Percentiles rank a stretch among this genome's conserved stretches.
Evolutionary conservation across 306 rosid species (phyloP).

Genomic region (Prunus mira): DNA sequence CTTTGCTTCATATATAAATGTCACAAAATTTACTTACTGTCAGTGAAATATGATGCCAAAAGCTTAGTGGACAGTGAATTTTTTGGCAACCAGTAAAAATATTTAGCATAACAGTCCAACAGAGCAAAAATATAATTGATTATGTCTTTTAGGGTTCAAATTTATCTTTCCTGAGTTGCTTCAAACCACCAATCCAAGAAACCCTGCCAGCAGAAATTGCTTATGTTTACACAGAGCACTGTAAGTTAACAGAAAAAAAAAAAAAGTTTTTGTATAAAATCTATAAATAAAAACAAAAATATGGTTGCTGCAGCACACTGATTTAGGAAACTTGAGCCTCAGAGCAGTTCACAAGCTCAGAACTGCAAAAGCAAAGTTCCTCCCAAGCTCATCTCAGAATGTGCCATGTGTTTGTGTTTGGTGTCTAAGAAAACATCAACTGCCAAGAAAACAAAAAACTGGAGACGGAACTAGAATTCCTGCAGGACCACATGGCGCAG

Average conservation of each 20-base stretch:
- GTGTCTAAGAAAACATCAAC: neutral
- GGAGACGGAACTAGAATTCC: neutral
- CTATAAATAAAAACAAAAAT: neutral
- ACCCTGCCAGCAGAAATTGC: neutral
- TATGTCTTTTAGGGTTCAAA: neutral
- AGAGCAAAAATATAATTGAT: neutral
- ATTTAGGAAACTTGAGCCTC: conserved; percentile 32
- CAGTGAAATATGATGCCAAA: too few species aligned
- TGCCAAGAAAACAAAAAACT: neutral
- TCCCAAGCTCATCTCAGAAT: neutral
- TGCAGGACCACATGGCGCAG: conserved; percentile 30
- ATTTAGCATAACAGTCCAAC: neutral
- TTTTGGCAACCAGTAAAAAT: too few species aligned
- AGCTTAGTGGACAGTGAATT: neutral
- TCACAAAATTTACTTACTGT: too few species aligned
- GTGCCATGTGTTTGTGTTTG: neutral
- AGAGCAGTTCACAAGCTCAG: conserved; percentile 14
- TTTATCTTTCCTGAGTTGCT: neutral
- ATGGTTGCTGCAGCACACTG: conserved; percentile 13
- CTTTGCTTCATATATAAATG: too few species aligned
- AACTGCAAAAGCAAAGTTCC: neutral
- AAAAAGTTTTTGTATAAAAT: too few species aligned
- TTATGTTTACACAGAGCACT: too few species aligned
- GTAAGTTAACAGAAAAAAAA: too few species aligned
- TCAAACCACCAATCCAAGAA: neutral